Conservation (phyloP, 345 rosid genomes). For the Ailanthus altissimus region DNA sequence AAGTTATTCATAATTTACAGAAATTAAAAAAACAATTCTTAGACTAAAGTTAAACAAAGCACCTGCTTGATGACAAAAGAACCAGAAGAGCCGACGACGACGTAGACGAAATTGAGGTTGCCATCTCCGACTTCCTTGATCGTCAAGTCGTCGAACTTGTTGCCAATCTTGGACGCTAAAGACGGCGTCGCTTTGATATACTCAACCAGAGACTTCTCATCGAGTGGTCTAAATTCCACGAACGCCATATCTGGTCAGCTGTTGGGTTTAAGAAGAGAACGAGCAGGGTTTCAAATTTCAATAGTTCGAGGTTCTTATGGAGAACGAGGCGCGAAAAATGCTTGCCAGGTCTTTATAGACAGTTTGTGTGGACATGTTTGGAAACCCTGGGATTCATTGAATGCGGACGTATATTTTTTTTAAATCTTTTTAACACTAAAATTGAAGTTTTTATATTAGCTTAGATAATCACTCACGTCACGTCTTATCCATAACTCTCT, state of each 20-base stretch:
- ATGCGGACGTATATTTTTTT: too few relatives aligned
- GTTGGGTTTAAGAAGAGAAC: neutral
- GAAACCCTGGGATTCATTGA: too few relatives aligned
- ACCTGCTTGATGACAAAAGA: constrained; percentile 95
- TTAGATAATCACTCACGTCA: too few relatives aligned
- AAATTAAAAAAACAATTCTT: neutral
- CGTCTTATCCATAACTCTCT: too few relatives aligned
- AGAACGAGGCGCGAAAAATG: constrained; percentile 4
- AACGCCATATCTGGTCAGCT: constrained; percentile 33
- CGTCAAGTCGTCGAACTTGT: constrained; percentile 55
- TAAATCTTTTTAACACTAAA: too few relatives aligned
- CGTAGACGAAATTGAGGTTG: constrained; percentile 87
- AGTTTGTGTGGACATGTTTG: too few relatives aligned
- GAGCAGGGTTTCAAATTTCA: neutral
- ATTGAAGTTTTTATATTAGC: too few relatives aligned
- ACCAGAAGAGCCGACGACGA: constrained; percentile 59
- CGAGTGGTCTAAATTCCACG: constrained; percentile 65
- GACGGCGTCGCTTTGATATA: constrained; percentile 77
- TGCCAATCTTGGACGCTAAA: constrained; percentile 62
- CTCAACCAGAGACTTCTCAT: constrained; percentile 70
- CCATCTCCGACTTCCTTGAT: constrained; percentile 97
- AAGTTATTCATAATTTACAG: neutral
- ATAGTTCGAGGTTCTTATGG: neutral
- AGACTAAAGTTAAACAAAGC: neutral
- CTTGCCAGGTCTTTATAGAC: neutral